These are phyloP conservation scores for Candida tibetensis DNA, from an alignment of 805 yeast genomes.

Conservation along the genomic window DNA sequence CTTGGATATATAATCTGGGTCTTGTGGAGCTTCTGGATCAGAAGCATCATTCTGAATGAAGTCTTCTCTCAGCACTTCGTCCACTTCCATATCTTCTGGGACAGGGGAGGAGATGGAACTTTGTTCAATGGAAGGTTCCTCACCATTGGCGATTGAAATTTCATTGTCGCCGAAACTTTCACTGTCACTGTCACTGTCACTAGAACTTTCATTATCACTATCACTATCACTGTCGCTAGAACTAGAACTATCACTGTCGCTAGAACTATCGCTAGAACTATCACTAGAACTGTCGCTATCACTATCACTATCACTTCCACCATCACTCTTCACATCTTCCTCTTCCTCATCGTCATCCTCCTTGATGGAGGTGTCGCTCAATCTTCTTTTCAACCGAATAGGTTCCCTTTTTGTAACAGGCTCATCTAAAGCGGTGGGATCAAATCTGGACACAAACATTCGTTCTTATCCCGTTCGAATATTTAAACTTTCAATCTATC, in stretches of 20 bases:
- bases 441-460: conserved; percentile 69
- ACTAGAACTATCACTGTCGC: conserved; percentile 4
- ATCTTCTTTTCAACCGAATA: conserved; percentile 17
- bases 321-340: no score
- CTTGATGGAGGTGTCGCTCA: conserved; percentile 8
- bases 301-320: conserved; percentile 16
- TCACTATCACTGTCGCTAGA: conserved; percentile 16
- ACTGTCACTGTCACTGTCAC: conserved; percentile 12
- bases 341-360: conserved; percentile 8
- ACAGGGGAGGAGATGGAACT: no score
- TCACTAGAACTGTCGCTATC: conserved; percentile 10
- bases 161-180: conserved; percentile 13
- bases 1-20: conserved; percentile 18
- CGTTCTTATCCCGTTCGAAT: no score
- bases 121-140: background rate
- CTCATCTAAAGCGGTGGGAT: conserved; percentile 35
- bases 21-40: conserved; percentile 5
- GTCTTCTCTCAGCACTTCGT: no score
- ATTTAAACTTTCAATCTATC: no score
- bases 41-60: conserved; percentile 1
- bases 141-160: conserved; percentile 13
- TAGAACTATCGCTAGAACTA: conserved; percentile 2
- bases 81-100: conserved; percentile 16
- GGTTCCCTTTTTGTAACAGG: background rate
- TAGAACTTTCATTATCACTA: conserved; percentile 13